These are phyloP conservation scores for Paecilomyces fulvus DNA, from an alignment of 2,329 filamentous ascomycete species.

Conservation along the genomic window DNA sequence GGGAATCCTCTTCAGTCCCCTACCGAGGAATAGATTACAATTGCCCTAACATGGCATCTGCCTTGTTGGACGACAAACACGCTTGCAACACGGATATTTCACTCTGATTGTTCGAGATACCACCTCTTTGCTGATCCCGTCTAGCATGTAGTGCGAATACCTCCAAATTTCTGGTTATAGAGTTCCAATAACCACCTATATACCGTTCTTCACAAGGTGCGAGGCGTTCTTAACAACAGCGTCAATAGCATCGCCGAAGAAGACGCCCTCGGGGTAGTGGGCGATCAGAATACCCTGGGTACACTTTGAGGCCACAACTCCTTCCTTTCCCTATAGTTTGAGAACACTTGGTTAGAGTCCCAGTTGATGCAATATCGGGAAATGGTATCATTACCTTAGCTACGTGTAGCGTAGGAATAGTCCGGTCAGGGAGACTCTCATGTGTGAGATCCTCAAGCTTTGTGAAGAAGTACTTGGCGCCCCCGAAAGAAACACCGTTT, in stretches of 20 bases:
- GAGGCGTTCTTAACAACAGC: constrained; percentile 78
- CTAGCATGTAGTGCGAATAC: neutral
- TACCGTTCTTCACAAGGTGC: constrained; percentile 62
- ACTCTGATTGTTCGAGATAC: no score
- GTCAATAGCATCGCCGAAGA: constrained; percentile 66
- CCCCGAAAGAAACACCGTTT: constrained; percentile 66
- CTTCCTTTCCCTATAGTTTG: constrained; percentile 59
- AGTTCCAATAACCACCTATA: neutral
- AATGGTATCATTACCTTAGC: constrained; percentile 2
- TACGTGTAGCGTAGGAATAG: constrained; percentile 4
- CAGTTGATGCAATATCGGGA: neutral
- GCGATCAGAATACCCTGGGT: constrained; percentile 79
- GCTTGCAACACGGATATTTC: no score
- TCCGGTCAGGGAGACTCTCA: neutral
- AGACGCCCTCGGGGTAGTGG: constrained; percentile 68
- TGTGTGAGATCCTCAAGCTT: constrained; percentile 3
- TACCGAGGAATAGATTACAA: no score
- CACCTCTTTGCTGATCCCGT: no score
- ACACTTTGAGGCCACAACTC: constrained; percentile 77
- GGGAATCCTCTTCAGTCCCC: no score
- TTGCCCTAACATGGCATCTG: no score
- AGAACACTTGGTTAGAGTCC: constrained; percentile 3
- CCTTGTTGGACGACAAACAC: no score
- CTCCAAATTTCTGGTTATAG: constrained; percentile 1
- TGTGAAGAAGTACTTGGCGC: constrained; percentile 61